These are phyloP conservation scores for Plantago ovata DNA, from an alignment of 257 asterid species.

Conservation along the genomic window DNA sequence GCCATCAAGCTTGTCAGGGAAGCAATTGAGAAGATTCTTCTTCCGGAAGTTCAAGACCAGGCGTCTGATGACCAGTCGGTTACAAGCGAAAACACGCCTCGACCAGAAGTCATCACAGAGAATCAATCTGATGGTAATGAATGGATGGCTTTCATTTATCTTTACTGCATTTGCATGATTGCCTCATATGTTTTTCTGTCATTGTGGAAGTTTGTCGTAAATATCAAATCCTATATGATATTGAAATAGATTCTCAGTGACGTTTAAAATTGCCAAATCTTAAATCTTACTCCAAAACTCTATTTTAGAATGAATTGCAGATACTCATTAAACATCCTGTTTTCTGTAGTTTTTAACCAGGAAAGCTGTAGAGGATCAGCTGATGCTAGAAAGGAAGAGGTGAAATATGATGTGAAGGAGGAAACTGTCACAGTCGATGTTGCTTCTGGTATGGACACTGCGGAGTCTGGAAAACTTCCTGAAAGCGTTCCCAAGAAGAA, in stretches of 20 bases:
- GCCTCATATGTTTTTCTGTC: not conserved
- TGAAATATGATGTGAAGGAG: conserved; percentile 18
- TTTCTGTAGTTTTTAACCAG: conserved; percentile 28
- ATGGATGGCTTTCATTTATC: not conserved
- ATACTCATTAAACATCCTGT: not conserved
- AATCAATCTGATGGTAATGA: conserved; percentile 41
- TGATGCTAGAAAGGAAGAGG: conserved; percentile 14
- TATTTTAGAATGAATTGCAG: not conserved
- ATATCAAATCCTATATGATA: not conserved
- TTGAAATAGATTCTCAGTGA: too few relatives aligned
- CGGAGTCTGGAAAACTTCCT: conserved; percentile 22
- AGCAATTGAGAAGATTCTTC: conserved; percentile 95
- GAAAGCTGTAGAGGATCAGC: conserved; percentile 21
- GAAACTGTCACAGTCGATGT: conserved; percentile 14
- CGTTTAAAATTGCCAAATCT: too few relatives aligned
- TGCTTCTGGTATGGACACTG: conserved; percentile 20
- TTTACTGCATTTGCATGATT: not conserved
- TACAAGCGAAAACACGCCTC: conserved; percentile 46
- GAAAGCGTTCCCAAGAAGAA: conserved; percentile 44
- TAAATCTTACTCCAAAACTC: not conserved
- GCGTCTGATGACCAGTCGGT: conserved; percentile 63
- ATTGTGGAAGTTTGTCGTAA: not conserved
- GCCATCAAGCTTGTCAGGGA: conserved; percentile 89
- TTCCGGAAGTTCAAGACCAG: conserved; percentile 90
- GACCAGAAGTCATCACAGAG: conserved; percentile 33